Conservation (phyloP, 2,329 filamentous ascomycete genomes). For the Botryotinia globosa region DNA sequence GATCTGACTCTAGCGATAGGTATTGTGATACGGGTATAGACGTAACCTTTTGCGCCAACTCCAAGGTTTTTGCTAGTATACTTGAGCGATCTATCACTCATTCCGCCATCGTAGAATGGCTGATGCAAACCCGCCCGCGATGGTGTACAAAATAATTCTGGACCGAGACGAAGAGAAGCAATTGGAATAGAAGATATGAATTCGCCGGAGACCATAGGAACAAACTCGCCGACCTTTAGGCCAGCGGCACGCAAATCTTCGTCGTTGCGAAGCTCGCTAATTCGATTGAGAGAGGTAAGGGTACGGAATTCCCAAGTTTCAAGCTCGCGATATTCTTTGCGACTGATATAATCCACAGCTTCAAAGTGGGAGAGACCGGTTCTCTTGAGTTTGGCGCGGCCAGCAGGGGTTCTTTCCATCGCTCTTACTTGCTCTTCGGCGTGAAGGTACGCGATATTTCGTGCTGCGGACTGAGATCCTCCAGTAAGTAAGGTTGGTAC, state of each 20-base stretch:
- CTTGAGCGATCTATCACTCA: background rate
- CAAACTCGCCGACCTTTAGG: conserved; percentile 26
- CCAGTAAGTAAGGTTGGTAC: conserved; percentile 21
- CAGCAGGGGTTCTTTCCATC: background rate
- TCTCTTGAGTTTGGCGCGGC: background rate
- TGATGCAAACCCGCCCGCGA: background rate
- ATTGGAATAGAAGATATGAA: conserved; percentile 32
- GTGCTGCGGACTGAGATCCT: background rate
- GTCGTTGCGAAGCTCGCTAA: conserved; percentile 36
- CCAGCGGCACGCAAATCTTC: conserved; percentile 31
- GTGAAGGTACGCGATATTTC: background rate
- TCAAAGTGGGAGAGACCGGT: background rate
- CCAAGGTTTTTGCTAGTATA: background rate
- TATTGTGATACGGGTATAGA: background rate
- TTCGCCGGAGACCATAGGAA: conserved; percentile 26
- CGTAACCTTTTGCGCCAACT: background rate
- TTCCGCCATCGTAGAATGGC: conserved; percentile 5
- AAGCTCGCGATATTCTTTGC: background rate
- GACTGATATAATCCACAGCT: conserved; percentile 8
- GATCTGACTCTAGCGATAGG: background rate
- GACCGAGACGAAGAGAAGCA: conserved; percentile 35
- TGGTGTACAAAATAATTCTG: background rate
- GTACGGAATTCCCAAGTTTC: conserved; percentile 32
- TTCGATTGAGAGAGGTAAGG: conserved; percentile 27
- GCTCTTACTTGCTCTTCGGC: background rate